Evolutionary conservation across 768 basidiomycete genomes (phyloP), one percentile per base, ranked within the genome.

Genomic region (Leccinum subtestaceum): DNA sequence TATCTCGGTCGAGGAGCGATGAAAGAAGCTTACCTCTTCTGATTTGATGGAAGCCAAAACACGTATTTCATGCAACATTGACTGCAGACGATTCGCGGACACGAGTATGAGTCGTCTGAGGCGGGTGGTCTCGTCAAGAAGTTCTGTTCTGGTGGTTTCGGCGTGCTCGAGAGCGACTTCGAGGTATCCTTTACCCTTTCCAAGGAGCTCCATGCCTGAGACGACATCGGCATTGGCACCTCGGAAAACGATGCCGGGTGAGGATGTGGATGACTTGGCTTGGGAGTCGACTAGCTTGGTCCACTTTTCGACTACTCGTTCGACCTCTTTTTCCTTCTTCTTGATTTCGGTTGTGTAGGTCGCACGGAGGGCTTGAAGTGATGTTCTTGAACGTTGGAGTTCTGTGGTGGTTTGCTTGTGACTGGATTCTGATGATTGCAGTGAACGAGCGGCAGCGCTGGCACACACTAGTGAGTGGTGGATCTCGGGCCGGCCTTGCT

Each of bases 321-420:
- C 91, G 17, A 86, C 73, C 43, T 94, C 91, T 63, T 87, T 88
- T 64, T 95, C 92, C 66, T 83, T 84, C 77, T 88, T 89, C 80
- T 87, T 92, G 34, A 91, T 69, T 68, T 94, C 93, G 36, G 79
- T 78, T 57, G 83, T 80, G 61, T 91, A 84, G 0, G 86, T 82
- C 43, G 84, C 78, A 25, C 93, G 85, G 12, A 91, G 76, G 10
- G 82, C 82, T 62, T 91, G 89, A 11, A 94, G 67, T 0, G 84
- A 72, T 1, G 84, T 81, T 48, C 87, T 83, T n/a, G 86, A 84
- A 25, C 89, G 86, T 65, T 88, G 87, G 2, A 93, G 80, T 60
- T 92, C 89, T 1, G 77, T 73, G 5, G 78, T 77, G 1, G 89
- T 88, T 63, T 88, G 84, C 61, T 89, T 93, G 65, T 91, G 88